These are phyloP conservation scores for Dysphania ambrosioides DNA, from an alignment of 148 eudicot genomes.

Conservation along the genomic window DNA sequence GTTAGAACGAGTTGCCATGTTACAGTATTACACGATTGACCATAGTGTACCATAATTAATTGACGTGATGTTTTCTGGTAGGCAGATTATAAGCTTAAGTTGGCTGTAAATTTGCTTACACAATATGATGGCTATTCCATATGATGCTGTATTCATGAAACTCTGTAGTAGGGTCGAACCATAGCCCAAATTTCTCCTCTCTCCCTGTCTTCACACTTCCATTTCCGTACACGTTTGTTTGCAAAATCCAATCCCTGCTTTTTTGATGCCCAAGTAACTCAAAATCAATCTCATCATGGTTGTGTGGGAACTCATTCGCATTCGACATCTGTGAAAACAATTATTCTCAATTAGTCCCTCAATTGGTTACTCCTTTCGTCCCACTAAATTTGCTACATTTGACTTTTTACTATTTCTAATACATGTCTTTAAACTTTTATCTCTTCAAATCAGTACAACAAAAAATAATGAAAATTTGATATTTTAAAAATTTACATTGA, in stretches of 20 bases:
- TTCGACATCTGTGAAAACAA: slow-evolving; percentile 60
- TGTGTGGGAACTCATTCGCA: slow-evolving; percentile 60
- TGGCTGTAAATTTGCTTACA: slow-evolving; percentile 56
- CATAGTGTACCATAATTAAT: neutral
- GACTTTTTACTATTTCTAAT: no score
- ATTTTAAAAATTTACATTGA: no score
- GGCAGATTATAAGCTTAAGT: neutral
- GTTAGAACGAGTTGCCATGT: neutral
- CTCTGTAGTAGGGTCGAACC: slow-evolving; percentile 79
- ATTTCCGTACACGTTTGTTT: slow-evolving; percentile 88
- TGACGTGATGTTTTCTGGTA: neutral
- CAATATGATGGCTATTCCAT: slow-evolving; percentile 83
- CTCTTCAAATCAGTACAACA: no score
- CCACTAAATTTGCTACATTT: no score
- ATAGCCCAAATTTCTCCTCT: slow-evolving; percentile 78
- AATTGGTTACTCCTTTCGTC: no score
- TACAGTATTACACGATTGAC: no score
- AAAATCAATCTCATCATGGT: slow-evolving; percentile 89
- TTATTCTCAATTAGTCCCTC: neutral
- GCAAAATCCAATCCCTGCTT: slow-evolving; percentile 65
- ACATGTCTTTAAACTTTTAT: no score
- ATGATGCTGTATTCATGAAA: slow-evolving; percentile 80
- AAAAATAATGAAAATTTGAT: no score
- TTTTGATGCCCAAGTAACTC: slow-evolving; percentile 87
- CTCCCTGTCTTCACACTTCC: slow-evolving; percentile 81